Evolutionary conservation across 208 protist species (phyloP).

Genomic region (Crithidia acanthocephali): DNA sequence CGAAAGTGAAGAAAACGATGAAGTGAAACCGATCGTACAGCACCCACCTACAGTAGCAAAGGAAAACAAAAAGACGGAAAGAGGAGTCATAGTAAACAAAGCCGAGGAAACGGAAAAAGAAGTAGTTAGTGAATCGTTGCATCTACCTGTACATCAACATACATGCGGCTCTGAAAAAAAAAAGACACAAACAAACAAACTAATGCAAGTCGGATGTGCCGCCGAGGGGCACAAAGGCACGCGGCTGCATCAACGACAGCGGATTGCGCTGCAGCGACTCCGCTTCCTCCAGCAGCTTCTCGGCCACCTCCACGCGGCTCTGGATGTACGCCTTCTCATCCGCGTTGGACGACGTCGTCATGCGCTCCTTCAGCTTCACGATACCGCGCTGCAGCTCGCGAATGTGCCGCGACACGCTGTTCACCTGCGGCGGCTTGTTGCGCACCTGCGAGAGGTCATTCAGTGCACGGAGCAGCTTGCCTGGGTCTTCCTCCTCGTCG

Average conservation of each 20-base stretch:
- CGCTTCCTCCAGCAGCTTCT: constrained; percentile 53
- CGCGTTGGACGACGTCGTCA: constrained; percentile 36
- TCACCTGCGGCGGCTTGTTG: constrained; percentile 54
- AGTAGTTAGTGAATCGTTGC: neutral
- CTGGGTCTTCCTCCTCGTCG: constrained; percentile 71
- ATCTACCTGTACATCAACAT: constrained; percentile 11
- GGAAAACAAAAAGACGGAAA: too few relatives aligned
- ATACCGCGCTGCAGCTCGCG: constrained; percentile 63
- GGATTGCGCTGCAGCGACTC: constrained; percentile 45
- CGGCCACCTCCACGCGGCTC: constrained; percentile 45
- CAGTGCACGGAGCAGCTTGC: constrained; percentile 53
- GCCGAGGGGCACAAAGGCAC: constrained; percentile 60
- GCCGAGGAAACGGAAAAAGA: constrained; percentile 3
- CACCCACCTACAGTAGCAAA: too few relatives aligned
- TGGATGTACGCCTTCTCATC: constrained; percentile 60
- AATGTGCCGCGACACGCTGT: constrained; percentile 59
- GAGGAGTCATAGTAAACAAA: too few relatives aligned
- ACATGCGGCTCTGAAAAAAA: constrained; percentile 9
- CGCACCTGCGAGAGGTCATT: constrained; percentile 50
- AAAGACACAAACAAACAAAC: neutral
- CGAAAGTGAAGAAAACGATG: too few relatives aligned
- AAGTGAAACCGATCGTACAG: too few relatives aligned
- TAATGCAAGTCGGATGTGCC: constrained; percentile 15
- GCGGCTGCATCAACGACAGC: constrained; percentile 30
- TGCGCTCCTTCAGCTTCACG: constrained; percentile 48